Percentiles rank a stretch among this genome's conserved stretches.
These are phyloP conservation scores for Erythrophleum ivorense DNA, from an alignment of 331 rosid genomes.

Conservation along the genomic window DNA sequence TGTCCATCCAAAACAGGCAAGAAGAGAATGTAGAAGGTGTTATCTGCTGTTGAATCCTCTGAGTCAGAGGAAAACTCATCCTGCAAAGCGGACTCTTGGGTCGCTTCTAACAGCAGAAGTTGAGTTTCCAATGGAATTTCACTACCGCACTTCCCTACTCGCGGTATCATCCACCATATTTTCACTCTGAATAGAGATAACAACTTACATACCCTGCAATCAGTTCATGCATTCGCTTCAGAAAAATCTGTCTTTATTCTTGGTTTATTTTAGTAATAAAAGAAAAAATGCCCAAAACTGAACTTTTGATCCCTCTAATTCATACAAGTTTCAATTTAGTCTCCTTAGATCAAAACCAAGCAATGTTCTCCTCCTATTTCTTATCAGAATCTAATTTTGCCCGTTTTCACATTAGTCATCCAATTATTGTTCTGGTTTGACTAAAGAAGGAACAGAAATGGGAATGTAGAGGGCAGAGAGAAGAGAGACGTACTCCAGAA, in stretches of 20 bases:
- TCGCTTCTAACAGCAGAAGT: slow-evolving; percentile 69
- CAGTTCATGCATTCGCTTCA: neutral
- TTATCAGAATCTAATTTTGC: no score
- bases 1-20: slow-evolving; percentile 76
- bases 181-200: slow-evolving; percentile 65
- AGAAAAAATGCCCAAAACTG: no score
- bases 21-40: slow-evolving; percentile 58
- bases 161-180: slow-evolving; percentile 85
- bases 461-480: neutral
- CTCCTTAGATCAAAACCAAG: no score
- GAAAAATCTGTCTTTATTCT: neutral
- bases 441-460: no score
- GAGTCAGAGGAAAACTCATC: slow-evolving; percentile 46
- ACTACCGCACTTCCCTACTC: slow-evolving; percentile 55
- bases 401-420: no score
- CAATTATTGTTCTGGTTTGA: no score
- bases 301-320: no score
- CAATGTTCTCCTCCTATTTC: no score
- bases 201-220: slow-evolving; percentile 61
- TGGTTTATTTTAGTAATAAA: no score
- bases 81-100: slow-evolving; percentile 43
- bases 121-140: slow-evolving; percentile 80
- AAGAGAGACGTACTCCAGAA: slow-evolving; percentile 53
- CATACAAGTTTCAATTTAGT: no score
- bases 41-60: slow-evolving; percentile 29